Percentiles rank a stretch among this genome's conserved stretches.
phyloP scores from a whole-genome alignment of 2,329 filamentous ascomycete species.

The Pestalotiopsis sp. region DNA sequence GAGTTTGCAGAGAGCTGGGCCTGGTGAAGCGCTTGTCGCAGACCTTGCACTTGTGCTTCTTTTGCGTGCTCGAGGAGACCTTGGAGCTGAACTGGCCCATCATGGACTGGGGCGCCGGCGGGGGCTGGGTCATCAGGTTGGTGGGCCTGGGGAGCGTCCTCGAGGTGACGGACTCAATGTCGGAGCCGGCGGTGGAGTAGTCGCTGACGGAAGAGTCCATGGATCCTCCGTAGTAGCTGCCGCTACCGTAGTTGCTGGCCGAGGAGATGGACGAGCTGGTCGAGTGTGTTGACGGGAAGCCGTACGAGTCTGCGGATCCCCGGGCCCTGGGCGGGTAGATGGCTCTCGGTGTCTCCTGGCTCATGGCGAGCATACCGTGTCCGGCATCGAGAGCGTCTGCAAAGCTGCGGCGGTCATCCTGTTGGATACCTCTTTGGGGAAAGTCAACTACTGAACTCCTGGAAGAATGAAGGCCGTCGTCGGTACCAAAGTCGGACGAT shows the following conservation, averaged over 20 bases:
- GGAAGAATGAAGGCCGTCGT: constrained; percentile 42
- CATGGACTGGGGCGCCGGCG: constrained; percentile 91
- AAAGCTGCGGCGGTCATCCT: constrained; percentile 69
- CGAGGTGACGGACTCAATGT: constrained; percentile 79
- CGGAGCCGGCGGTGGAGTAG: constrained; percentile 87
- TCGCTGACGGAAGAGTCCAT: constrained; percentile 86
- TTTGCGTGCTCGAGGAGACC: constrained; percentile 91
- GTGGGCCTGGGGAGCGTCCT: constrained; percentile 83
- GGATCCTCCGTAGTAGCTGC: constrained; percentile 80
- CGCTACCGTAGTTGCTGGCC: constrained; percentile 75
- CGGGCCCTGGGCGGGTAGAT: constrained; percentile 78
- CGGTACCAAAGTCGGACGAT: constrained; percentile 47
- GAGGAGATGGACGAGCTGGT: constrained; percentile 88
- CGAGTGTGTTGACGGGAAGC: constrained; percentile 84
- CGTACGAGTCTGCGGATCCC: constrained; percentile 83
- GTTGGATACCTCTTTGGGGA: constrained; percentile 56
- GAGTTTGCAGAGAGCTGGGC: constrained; percentile 91
- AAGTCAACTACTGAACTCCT: constrained; percentile 69
- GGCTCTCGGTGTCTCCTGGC: constrained; percentile 90
- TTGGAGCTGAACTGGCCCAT: constrained; percentile 99
- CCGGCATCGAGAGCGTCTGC: constrained; percentile 91
- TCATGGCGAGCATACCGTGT: constrained; percentile 93
- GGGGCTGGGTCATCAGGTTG: constrained; percentile 59
- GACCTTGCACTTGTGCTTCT: constrained; percentile 99
- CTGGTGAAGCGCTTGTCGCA: constrained; percentile 97